These are phyloP conservation scores for Prunus yedoensis DNA, from an alignment of 331 rosid genomes.

Conservation along the genomic window DNA sequence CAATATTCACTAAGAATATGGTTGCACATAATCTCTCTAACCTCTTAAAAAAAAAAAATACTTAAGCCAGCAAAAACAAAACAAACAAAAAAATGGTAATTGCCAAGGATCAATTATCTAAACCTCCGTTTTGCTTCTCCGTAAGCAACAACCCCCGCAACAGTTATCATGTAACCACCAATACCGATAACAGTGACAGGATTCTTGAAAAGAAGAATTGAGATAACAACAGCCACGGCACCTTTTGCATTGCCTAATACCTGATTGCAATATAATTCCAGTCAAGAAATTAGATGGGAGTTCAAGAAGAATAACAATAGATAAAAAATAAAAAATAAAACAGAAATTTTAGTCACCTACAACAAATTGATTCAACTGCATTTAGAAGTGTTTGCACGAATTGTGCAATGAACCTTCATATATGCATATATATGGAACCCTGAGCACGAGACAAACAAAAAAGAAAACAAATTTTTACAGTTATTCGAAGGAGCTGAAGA, in stretches of 20 bases:
- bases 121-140: slow-evolving; percentile 93
- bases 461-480: no score
- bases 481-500: no score
- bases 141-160: slow-evolving; percentile 74
- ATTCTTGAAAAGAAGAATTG: slow-evolving; percentile 82
- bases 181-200: slow-evolving; percentile 88
- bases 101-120: slow-evolving; percentile 45
- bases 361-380: neutral
- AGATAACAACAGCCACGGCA: slow-evolving; percentile 96
- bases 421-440: no score
- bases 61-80: slow-evolving; percentile 16
- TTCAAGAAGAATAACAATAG: neutral
- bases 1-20: slow-evolving; percentile 35
- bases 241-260: slow-evolving; percentile 97
- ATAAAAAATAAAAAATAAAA: no score
- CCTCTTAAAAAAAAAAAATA: slow-evolving; percentile 16
- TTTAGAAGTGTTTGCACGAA: neutral
- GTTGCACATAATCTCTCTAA: slow-evolving; percentile 24
- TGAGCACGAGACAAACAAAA: no score
- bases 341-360: neutral
- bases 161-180: slow-evolving; percentile 75
- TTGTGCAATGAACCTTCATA: neutral
- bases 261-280: slow-evolving; percentile 36
- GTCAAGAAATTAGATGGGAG: neutral
- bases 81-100: neutral